phyloP scores from a whole-genome alignment of 2,329 filamentous ascomycete species.

The Leptoxyphium fumago region DNA sequence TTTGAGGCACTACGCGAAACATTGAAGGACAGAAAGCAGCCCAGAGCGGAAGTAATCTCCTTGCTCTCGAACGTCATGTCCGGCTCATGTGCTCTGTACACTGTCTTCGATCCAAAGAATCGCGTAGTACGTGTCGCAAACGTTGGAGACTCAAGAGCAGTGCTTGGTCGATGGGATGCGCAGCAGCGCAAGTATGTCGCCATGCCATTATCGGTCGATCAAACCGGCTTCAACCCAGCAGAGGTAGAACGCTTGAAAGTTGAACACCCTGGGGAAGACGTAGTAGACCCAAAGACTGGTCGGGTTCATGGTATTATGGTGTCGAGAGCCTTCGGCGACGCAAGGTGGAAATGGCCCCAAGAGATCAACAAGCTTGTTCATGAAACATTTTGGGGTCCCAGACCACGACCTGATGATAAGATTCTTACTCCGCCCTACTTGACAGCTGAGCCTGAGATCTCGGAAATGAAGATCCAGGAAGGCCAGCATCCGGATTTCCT shows the following conservation, averaged over 20 bases:
- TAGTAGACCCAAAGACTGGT: constrained; percentile 39
- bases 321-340: constrained; percentile 54
- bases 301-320: constrained; percentile 47
- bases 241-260: constrained; percentile 41
- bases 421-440: constrained; percentile 48
- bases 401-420: constrained; percentile 27
- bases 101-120: constrained; percentile 42
- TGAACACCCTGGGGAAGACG: constrained; percentile 49
- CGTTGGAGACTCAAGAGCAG: constrained; percentile 52
- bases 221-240: constrained; percentile 47
- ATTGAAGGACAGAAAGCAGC: constrained; percentile 4
- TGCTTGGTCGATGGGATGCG: constrained; percentile 39
- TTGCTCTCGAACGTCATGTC: constrained; percentile 26
- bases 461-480: constrained; percentile 37
- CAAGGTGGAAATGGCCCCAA: constrained; percentile 51
- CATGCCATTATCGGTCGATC: constrained; percentile 46
- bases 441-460: constrained; percentile 51
- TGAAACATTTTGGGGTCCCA: constrained; percentile 36
- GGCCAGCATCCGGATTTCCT: constrained; percentile 39
- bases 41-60: constrained; percentile 15
- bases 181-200: constrained; percentile 34
- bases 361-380: constrained; percentile 32
- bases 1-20: constrained; percentile 10
- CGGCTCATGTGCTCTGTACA: constrained; percentile 50
- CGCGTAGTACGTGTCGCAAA: constrained; percentile 47